These are phyloP conservation scores for Penicillium bovifimosum DNA, from an alignment of 495 filamentous ascomycete species.

Conservation along the genomic window DNA sequence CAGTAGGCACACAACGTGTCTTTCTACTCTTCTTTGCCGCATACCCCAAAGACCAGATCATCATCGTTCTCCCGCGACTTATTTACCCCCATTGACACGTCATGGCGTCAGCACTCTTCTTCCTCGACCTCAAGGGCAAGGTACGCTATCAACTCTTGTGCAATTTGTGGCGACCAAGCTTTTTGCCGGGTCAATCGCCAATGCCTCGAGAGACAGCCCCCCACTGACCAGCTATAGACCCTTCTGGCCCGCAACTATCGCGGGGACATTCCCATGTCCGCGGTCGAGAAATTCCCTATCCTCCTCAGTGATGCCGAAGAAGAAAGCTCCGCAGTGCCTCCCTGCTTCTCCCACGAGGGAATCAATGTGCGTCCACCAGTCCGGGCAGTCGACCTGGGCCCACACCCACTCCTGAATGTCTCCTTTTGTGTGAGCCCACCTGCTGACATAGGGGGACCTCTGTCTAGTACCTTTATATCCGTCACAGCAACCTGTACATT, in stretches of 20 bases:
- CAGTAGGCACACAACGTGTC: constrained; percentile 8
- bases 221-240: constrained; percentile 57
- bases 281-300: constrained; percentile 96
- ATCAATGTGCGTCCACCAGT: constrained; percentile 69
- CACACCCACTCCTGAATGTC: constrained; percentile 15
- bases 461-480: constrained; percentile 92
- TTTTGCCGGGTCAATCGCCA: not conserved
- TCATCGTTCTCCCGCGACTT: constrained; percentile 4
- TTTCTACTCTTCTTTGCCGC: constrained; percentile 9
- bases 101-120: constrained; percentile 99
- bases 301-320: constrained; percentile 98
- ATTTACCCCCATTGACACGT: constrained; percentile 25
- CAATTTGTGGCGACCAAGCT: not conserved
- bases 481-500: constrained; percentile 98
- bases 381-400: not conserved
- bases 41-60: constrained; percentile 14
- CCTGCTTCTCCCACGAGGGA: constrained; percentile 97
- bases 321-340: constrained; percentile 94
- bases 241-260: constrained; percentile 98
- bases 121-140: constrained; percentile 99
- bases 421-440: constrained; percentile 11
- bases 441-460: constrained; percentile 11
- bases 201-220: constrained; percentile 3
- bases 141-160: constrained; percentile 39
- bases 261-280: constrained; percentile 98